Evolutionary conservation across 768 basidiomycete genomes (phyloP), one percentile per base, ranked within the genome.

Genomic region (Hericium alpestre): DNA sequence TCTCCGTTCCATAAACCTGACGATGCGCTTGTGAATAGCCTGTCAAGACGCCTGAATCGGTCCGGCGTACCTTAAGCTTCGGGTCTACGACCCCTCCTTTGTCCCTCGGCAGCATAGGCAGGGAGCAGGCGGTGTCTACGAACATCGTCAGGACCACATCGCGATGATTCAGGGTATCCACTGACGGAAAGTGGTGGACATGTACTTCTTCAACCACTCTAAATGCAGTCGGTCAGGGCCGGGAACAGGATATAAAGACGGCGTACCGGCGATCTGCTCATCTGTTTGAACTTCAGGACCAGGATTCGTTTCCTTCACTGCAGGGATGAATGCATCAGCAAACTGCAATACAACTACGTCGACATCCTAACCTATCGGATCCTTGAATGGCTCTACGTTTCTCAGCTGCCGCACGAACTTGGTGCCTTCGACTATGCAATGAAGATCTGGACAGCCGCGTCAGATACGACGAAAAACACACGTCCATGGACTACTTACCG

Each of bases 1-100:
- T 82, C 49, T 65, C 71, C 2, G 81, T 81, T 1, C 80, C 81
- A 59, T 83, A 82, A 0, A 83, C 81, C 75, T 76, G 43, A 4
- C 41, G 12, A 54, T 7, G 10, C 25, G 16, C 10, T 20, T 18
- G 15, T 27, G 4, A 37, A 11, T 10, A 6, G 15, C 27, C 1
- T 18, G 37, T 15, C 40, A 23, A 18, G 12, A n/a, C 8, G 1
- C 4, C 3, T n/a, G 2, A 6, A 23, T 12, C 3, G 16, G 9
- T 1, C 0, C 9, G 32, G 37, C 59, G 18, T 32, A 74, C 78
- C 69, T 76, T 78, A 4, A 80, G 65, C 15, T 70, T 53, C 18
- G 72, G 65, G 56, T 80, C 74, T 2, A 83, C 81, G 5, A 83
- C 80, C 23, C 81, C 80, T 16, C 69, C 68, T 51, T 76, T 74